These are phyloP conservation scores for Aurantiochytrium sp. DNA, from an alignment of 108 stramenopile genomes.

Conservation along the genomic window DNA sequence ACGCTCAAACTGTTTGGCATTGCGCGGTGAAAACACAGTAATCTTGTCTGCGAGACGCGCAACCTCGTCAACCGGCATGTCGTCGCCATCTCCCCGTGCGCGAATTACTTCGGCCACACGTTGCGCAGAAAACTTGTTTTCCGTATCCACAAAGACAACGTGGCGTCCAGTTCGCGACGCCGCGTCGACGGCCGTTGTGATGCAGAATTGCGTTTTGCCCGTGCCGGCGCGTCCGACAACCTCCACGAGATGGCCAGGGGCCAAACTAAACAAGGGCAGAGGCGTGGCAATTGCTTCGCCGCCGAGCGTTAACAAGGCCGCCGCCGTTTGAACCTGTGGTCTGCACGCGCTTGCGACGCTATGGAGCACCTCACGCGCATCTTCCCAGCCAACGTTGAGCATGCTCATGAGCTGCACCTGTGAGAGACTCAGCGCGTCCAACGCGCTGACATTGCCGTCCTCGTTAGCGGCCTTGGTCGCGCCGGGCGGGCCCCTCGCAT, in stretches of 20 bases:
- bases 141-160: background rate
- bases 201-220: background rate
- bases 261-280: background rate
- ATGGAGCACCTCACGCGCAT: background rate
- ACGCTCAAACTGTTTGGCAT: background rate
- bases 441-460: background rate
- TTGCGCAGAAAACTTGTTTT: slow-evolving; percentile 7
- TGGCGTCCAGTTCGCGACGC: background rate
- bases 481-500: no score
- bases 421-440: background rate
- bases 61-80: background rate
- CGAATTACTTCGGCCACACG: background rate
- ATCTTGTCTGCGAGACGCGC: background rate
- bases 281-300: background rate
- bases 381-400: background rate
- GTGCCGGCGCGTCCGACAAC: background rate
- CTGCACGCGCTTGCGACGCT: background rate
- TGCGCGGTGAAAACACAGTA: background rate
- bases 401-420: background rate
- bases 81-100: background rate
- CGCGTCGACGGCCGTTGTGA: background rate
- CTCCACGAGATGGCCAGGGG: background rate
- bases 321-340: background rate
- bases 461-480: background rate
- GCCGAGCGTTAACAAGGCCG: background rate